phyloP scores from a whole-genome alignment of 495 filamentous ascomycete genomes.

The Chaetomium tenue region DNA sequence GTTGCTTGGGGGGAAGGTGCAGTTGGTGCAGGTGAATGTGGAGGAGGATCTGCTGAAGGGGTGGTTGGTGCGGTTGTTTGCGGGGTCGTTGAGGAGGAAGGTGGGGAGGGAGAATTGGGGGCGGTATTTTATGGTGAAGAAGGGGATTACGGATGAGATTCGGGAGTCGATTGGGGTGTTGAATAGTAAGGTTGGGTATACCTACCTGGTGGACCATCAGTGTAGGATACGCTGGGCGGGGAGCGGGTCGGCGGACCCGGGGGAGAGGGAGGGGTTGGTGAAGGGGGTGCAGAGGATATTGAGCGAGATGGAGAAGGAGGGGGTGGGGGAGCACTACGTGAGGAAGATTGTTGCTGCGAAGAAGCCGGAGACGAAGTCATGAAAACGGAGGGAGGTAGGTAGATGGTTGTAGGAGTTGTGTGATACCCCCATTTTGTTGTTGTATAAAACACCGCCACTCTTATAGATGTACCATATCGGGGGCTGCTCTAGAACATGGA shows the following conservation, averaged over 20 bases:
- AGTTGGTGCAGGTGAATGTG: slow-evolving; percentile 80
- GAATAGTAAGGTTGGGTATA: slow-evolving; percentile 90
- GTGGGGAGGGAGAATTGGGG: slow-evolving; percentile 61
- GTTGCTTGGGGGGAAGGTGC: slow-evolving; percentile 52
- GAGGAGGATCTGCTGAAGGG: slow-evolving; percentile 79
- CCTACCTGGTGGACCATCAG: slow-evolving; percentile 82
- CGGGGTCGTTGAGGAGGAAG: slow-evolving; percentile 56
- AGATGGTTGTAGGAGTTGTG: not conserved
- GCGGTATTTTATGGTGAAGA: slow-evolving; percentile 79
- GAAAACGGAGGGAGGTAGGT: not conserved
- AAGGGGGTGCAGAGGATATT: slow-evolving; percentile 66
- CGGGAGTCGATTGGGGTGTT: slow-evolving; percentile 74
- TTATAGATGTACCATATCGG: not conserved
- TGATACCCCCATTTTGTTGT: slow-evolving; percentile 21
- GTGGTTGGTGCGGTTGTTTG: slow-evolving; percentile 68
- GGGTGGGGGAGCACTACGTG: slow-evolving; percentile 23
- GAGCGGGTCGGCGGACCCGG: slow-evolving; percentile 67
- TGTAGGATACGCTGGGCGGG: slow-evolving; percentile 95
- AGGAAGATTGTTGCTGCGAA: slow-evolving; percentile 13
- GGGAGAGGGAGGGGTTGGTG: slow-evolving; percentile 69
- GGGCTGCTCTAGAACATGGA: not conserved
- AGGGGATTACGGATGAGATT: slow-evolving; percentile 69
- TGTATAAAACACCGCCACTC: slow-evolving; percentile 17
- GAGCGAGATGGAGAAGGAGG: slow-evolving; percentile 51
- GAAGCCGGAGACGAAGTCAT: slow-evolving; percentile 10